Evolutionary conservation across 2,329 filamentous ascomycete genomes (phyloP).

Genomic region (Pezicula carpinea): DNA sequence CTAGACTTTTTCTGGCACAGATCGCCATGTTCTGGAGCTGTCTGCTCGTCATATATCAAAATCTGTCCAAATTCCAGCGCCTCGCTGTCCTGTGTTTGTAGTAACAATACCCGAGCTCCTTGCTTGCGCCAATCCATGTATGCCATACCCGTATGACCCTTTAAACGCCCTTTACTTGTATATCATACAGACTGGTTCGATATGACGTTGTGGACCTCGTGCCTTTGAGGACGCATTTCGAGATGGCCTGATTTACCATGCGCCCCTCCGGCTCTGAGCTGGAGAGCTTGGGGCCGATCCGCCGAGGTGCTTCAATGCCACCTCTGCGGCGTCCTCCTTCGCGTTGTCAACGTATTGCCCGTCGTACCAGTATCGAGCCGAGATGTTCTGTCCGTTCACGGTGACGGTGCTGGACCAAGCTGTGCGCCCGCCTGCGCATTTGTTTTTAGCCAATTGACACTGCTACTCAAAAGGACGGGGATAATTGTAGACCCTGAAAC

Average conservation of each 20-base stretch:
- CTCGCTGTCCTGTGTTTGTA: conserved; percentile 20
- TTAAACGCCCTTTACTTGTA: conserved; percentile 14
- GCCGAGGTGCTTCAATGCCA: conserved; percentile 58
- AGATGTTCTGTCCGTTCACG: conserved; percentile 59
- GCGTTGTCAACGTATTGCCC: conserved; percentile 84
- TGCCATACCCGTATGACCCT: conserved; percentile 16
- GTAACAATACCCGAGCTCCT: conserved; percentile 23
- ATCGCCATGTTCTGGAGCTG: conserved; percentile 9
- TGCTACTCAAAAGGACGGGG: conserved; percentile 1
- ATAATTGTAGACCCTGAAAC: conserved; percentile 14
- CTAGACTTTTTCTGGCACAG: conserved; percentile 11
- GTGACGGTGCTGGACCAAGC: conserved; percentile 82
- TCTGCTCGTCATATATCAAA: conserved; percentile 1
- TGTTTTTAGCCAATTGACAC: conserved; percentile 22
- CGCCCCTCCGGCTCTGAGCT: conserved; percentile 30
- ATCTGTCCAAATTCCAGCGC: conserved; percentile 17
- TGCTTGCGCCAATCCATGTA: conserved; percentile 26
- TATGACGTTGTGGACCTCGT: conserved; percentile 7
- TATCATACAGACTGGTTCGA: conserved; percentile 25
- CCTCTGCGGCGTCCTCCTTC: conserved; percentile 85
- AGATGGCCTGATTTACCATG: conserved; percentile 29
- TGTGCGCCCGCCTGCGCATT: conserved; percentile 69
- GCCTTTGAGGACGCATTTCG: conserved; percentile 22
- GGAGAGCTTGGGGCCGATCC: conserved; percentile 38
- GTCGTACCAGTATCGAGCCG: conserved; percentile 89